A percentile compares a stretch with the other conserved stretches of the same genome.
Conservation (phyloP, 495 filamentous ascomycete species). For the Talaromyces adpressus region DNA sequence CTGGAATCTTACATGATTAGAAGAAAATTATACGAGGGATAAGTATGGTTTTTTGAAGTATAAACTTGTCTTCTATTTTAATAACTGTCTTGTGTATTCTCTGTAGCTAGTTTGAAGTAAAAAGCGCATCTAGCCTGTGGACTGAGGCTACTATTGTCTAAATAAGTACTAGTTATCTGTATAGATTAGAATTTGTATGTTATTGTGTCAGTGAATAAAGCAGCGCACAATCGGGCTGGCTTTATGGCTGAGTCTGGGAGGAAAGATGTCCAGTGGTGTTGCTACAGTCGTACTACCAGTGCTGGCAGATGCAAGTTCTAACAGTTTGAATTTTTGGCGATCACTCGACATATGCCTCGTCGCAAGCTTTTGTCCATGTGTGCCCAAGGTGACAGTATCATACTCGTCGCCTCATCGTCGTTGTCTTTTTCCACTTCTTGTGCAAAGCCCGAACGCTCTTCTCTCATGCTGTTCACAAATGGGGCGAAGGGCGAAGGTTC, state of each 20-base stretch:
- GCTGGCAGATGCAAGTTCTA: slow-evolving; percentile 6
- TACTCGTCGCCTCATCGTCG: no score
- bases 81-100: neutral
- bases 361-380: neutral
- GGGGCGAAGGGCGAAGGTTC: no score
- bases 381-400: no score
- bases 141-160: slow-evolving; percentile 23
- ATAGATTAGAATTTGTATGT: slow-evolving; percentile 29
- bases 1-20: neutral
- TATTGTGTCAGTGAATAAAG: slow-evolving; percentile 21
- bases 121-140: slow-evolving; percentile 32
- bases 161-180: slow-evolving; percentile 33
- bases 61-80: neutral
- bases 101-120: slow-evolving; percentile 11
- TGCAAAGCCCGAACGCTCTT: no score
- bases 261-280: slow-evolving; percentile 19
- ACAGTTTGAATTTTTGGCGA: slow-evolving; percentile 22
- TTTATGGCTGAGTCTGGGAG: slow-evolving; percentile 6
- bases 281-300: neutral
- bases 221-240: slow-evolving; percentile 9
- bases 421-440: no score
- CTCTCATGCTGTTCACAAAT: no score
- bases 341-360: slow-evolving; percentile 20
- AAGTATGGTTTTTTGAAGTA: no score
- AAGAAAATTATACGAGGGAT: no score